A percentile compares a stretch with the other conserved stretches of the same genome.
phyloP scores from a whole-genome alignment of 306 rosid genomes.

The Clitoria ternatea region DNA sequence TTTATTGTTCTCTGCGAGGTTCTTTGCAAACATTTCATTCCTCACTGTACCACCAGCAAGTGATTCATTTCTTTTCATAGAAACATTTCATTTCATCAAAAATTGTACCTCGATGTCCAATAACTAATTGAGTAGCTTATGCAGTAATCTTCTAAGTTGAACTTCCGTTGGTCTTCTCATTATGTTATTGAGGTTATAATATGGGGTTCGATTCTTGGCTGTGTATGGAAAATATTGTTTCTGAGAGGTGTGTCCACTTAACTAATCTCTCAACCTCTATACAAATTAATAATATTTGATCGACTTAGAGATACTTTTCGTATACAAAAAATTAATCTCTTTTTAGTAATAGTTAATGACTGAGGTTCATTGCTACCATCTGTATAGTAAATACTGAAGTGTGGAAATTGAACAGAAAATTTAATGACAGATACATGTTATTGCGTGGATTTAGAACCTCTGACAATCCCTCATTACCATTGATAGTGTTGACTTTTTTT shows the following conservation, averaged over 20 bases:
- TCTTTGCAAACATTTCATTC: conserved; percentile 10
- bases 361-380: not conserved
- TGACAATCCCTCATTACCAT: not conserved
- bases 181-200: not conserved
- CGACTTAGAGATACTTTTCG: no score
- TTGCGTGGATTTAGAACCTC: not conserved
- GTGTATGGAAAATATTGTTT: no score
- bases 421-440: not conserved
- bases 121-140: not conserved
- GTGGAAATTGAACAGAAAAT: not conserved
- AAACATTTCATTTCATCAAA: not conserved
- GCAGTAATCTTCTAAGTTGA: not conserved
- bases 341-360: not conserved
- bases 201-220: no score
- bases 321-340: not conserved
- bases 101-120: not conserved
- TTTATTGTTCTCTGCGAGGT: not conserved
- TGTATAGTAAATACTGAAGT: not conserved
- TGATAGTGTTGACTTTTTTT: no score
- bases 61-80: not conserved
- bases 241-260: no score
- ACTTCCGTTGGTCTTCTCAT: not conserved
- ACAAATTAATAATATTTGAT: no score
- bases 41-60: not conserved
- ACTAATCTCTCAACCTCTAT: no score